Conservation (phyloP, 169 alveolate species). For the Cryptosporidium bovis region DNA sequence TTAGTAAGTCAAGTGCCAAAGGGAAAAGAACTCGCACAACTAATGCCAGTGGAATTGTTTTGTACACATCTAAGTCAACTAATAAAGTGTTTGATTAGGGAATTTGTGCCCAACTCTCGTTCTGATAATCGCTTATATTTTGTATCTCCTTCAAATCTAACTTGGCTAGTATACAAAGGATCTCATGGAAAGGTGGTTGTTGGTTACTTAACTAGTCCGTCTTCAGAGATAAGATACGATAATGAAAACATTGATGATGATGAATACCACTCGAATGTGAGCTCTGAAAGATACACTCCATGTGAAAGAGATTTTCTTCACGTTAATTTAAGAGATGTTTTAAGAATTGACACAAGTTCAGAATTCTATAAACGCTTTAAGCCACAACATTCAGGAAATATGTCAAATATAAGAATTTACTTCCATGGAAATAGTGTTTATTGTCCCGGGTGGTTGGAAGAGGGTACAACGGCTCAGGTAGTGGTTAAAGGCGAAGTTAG, state of each 20-base stretch:
- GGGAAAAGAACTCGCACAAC: constrained; percentile 7
- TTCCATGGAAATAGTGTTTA: constrained; percentile 58
- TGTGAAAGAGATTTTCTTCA: not conserved
- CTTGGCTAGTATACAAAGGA: constrained; percentile 59
- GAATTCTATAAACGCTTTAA: constrained; percentile 35
- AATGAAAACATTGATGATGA: constrained; percentile 1
- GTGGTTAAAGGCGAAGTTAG: constrained; percentile 40
- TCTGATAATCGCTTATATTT: not conserved
- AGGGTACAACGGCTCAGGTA: constrained; percentile 34
- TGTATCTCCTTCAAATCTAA: not conserved
- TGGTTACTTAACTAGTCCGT: constrained; percentile 67
- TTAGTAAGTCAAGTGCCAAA: not conserved
- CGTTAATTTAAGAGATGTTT: not conserved
- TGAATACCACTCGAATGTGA: not conserved
- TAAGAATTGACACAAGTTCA: constrained; percentile 17
- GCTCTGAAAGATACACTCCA: not conserved
- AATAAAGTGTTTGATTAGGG: constrained; percentile 31
- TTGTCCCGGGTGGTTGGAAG: constrained; percentile 45
- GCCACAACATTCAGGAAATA: constrained; percentile 2
- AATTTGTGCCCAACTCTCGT: not conserved
- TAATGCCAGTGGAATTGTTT: constrained; percentile 44
- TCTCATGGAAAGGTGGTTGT: constrained; percentile 68
- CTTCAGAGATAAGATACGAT: not conserved
- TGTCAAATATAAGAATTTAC: constrained; percentile 19
- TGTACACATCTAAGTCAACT: constrained; percentile 48